Evolutionary conservation across 306 rosid genomes (phyloP).

Genomic region (Cercis canadensis): DNA sequence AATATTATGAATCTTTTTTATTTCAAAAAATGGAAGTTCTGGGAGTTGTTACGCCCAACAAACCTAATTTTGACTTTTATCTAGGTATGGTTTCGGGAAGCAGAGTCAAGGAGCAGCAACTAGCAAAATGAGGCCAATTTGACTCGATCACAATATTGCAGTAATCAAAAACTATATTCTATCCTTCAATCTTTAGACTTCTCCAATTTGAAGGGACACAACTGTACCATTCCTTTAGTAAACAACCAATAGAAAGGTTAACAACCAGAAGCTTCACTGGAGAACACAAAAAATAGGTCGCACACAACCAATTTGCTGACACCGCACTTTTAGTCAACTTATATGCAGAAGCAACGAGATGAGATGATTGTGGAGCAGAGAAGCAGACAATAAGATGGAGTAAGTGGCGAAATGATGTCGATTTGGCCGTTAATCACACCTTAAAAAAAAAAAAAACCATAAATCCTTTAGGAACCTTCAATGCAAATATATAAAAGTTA

Average conservation of each 20-base stretch:
- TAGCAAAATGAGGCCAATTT: constrained; percentile 24
- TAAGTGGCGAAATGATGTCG: constrained; percentile 54
- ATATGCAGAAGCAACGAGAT: constrained; percentile 60
- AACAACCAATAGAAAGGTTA: constrained; percentile 49
- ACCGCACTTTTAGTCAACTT: constrained; percentile 44
- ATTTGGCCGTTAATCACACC: constrained; percentile 73
- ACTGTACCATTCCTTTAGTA: constrained; percentile 42
- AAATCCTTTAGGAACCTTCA: constrained; percentile 50
- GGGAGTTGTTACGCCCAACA: too few species aligned
- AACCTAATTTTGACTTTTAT: too few species aligned
- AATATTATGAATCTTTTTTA: too few species aligned
- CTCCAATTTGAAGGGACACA: constrained; percentile 41
- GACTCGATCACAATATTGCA: constrained; percentile 29
- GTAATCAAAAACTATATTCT: too few species aligned
- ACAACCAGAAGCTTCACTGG: constrained; percentile 49
- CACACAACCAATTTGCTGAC: constrained; percentile 50
- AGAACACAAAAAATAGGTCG: constrained; percentile 46
- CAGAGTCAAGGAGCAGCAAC: constrained; percentile 35
- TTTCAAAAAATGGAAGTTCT: too few species aligned
- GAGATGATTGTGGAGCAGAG: constrained; percentile 68
- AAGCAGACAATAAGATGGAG: constrained; percentile 66
- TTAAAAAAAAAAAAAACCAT: constrained; percentile 76
- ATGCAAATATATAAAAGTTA: constrained; percentile 41
- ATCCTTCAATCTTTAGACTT: constrained; percentile 39
- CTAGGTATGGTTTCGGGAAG: constrained; percentile 19